phyloP scores from a whole-genome alignment of 768 basidiomycete species.

The Phlebiopsis flavidoalba region DNA sequence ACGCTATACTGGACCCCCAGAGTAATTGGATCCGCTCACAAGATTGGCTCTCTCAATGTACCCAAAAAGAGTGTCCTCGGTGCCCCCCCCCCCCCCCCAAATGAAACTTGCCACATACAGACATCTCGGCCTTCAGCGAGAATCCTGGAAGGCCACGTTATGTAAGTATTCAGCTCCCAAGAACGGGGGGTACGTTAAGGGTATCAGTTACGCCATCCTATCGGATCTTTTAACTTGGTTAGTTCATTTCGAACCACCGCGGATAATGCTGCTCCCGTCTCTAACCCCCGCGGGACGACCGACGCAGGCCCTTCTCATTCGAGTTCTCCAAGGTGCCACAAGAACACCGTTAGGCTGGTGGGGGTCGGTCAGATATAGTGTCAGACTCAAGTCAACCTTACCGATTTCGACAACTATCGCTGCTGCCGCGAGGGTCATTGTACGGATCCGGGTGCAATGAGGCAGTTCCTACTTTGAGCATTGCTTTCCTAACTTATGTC shows the following conservation, averaged over 20 bases:
- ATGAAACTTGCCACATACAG: slow-evolving; percentile 54
- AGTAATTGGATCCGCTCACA: too few relatives aligned
- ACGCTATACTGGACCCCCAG: too few relatives aligned
- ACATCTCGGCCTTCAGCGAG: slow-evolving; percentile 41
- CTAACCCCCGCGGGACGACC: slow-evolving; percentile 39
- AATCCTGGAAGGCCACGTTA: slow-evolving; percentile 45
- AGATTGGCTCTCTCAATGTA: slow-evolving; percentile 64
- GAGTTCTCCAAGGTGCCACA: slow-evolving; percentile 41
- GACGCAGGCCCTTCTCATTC: slow-evolving; percentile 45
- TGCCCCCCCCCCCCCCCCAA: too few relatives aligned
- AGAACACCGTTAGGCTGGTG: slow-evolving; percentile 41
- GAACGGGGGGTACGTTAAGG: slow-evolving; percentile 23
- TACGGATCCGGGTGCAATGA: slow-evolving; percentile 53
- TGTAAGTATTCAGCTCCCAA: slow-evolving; percentile 53
- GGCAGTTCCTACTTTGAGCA: slow-evolving; percentile 27
- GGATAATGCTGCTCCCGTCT: slow-evolving; percentile 32
- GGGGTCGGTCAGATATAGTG: slow-evolving; percentile 53
- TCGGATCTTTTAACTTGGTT: too few relatives aligned
- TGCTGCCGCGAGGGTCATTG: slow-evolving; percentile 47
- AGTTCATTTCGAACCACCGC: slow-evolving; percentile 16
- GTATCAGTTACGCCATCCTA: neutral
- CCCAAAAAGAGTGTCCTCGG: slow-evolving; percentile 47
- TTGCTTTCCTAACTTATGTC: too few relatives aligned
- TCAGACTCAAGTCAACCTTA: slow-evolving; percentile 49
- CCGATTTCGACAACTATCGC: slow-evolving; percentile 46